These are phyloP conservation scores for Eremomyces bilateralis DNA, from an alignment of 495 filamentous ascomycete genomes.

Conservation along the genomic window DNA sequence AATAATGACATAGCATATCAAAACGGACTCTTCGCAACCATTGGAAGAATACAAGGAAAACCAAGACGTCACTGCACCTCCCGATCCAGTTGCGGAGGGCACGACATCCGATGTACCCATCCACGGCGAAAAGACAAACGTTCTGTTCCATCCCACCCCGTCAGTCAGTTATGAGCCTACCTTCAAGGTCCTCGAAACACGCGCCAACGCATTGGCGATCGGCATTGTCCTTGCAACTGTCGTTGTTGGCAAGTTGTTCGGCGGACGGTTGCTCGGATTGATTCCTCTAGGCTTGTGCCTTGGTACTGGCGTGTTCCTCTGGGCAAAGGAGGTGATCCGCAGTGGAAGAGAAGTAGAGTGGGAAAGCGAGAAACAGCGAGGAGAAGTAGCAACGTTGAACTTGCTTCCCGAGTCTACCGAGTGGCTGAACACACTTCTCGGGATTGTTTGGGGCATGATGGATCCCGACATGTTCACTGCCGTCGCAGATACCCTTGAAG, in stretches of 20 bases:
- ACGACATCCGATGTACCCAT: constrained; percentile 85
- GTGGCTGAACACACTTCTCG: constrained; percentile 81
- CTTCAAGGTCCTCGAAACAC: constrained; percentile 52
- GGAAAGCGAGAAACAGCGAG: constrained; percentile 65
- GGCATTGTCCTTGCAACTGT: constrained; percentile 50
- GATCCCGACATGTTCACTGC: constrained; percentile 83
- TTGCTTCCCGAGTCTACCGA: constrained; percentile 82
- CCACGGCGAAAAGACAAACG: constrained; percentile 85
- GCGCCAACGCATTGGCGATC: constrained; percentile 42
- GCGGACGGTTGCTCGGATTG: constrained; percentile 52
- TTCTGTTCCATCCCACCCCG: constrained; percentile 88
- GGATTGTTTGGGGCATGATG: constrained; percentile 67
- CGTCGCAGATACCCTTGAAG: constrained; percentile 53
- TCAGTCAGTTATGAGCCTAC: constrained; percentile 70
- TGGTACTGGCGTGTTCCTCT: constrained; percentile 56
- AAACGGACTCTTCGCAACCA: constrained; percentile 38
- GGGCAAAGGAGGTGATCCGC: constrained; percentile 66
- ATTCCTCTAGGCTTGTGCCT: constrained; percentile 49
- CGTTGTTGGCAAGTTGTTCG: constrained; percentile 56
- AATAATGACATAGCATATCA: constrained; percentile 26
- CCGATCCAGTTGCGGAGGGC: constrained; percentile 58
- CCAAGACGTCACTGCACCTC: constrained; percentile 80
- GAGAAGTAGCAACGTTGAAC: constrained; percentile 62
- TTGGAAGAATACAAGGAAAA: constrained; percentile 56
- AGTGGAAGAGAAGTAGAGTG: constrained; percentile 73